These are phyloP conservation scores for Pseudocercospora musae DNA, from an alignment of 2,329 filamentous ascomycete genomes.

Conservation along the genomic window DNA sequence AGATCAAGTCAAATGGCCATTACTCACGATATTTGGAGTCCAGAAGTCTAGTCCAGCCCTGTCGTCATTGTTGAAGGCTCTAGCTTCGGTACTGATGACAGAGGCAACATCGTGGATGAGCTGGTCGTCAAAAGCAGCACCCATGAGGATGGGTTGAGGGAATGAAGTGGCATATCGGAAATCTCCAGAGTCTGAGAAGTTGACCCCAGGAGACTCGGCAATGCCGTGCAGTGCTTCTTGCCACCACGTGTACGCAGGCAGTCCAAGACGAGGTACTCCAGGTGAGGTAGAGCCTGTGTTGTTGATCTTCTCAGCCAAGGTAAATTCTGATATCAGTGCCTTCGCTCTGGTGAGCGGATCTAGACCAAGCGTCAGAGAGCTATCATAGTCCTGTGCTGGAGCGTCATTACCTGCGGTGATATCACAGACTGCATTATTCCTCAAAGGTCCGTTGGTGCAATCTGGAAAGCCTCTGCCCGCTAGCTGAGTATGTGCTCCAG, in stretches of 20 bases:
- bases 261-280: slow-evolving; percentile 55
- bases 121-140: slow-evolving; percentile 62
- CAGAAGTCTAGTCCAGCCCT: slow-evolving; percentile 57
- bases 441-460: slow-evolving; percentile 51
- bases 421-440: slow-evolving; percentile 52
- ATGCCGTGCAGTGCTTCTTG: slow-evolving; percentile 63
- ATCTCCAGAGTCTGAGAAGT: slow-evolving; percentile 51
- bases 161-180: slow-evolving; percentile 64
- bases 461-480: slow-evolving; percentile 44
- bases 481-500: slow-evolving; percentile 8
- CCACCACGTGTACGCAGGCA: slow-evolving; percentile 61
- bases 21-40: slow-evolving; percentile 59
- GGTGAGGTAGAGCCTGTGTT: slow-evolving; percentile 48
- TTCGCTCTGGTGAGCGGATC: slow-evolving; percentile 35
- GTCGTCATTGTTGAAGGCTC: slow-evolving; percentile 62
- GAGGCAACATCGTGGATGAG: slow-evolving; percentile 57
- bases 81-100: slow-evolving; percentile 58
- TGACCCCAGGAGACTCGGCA: slow-evolving; percentile 52
- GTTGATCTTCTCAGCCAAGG: slow-evolving; percentile 54
- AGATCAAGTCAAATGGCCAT: neutral
- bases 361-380: slow-evolving; percentile 20
- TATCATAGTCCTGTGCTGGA: slow-evolving; percentile 55
- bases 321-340: slow-evolving; percentile 50
- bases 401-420: slow-evolving; percentile 29
- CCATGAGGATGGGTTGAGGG: slow-evolving; percentile 61